Evolutionary conservation across 2,329 filamentous ascomycete genomes (phyloP).

Genomic region (Aspergillus spinulosporus): DNA sequence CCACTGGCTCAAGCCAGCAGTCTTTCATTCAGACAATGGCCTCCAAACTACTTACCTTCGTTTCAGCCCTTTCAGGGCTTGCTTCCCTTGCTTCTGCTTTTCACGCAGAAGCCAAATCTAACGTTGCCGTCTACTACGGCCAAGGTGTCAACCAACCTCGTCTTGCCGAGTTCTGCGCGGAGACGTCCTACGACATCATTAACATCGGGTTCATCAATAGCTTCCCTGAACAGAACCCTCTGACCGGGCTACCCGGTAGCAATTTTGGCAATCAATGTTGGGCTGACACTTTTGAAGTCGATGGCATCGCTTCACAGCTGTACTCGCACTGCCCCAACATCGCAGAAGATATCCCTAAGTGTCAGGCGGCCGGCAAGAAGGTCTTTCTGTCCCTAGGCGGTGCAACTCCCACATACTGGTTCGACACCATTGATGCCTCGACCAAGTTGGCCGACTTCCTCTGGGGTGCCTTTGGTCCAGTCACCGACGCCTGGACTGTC

Average conservation of each 20-base stretch:
- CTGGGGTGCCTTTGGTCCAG: conserved; percentile 53
- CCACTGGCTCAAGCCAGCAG: conserved; percentile 34
- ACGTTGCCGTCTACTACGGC: conserved; percentile 58
- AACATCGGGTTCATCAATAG: conserved; percentile 57
- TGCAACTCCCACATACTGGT: conserved; percentile 42
- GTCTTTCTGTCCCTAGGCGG: conserved; percentile 53
- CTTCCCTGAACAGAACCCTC: conserved; percentile 49
- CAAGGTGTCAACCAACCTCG: conserved; percentile 53
- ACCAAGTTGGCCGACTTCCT: conserved; percentile 52
- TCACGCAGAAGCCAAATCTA: conserved; percentile 44
- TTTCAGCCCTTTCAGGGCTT: conserved; percentile 36
- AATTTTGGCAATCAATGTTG: conserved; percentile 61
- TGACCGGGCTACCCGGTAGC: conserved; percentile 51
- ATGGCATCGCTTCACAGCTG: conserved; percentile 43
- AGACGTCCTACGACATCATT: conserved; percentile 56
- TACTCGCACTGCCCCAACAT: conserved; percentile 48
- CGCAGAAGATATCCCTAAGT: conserved; percentile 42
- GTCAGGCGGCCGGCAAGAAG: conserved; percentile 46
- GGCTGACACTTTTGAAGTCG: conserved; percentile 39
- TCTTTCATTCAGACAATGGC: conserved; percentile 40
- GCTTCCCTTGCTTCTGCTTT: conserved; percentile 42
- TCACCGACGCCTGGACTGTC: conserved; percentile 29
- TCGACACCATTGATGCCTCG: conserved; percentile 44
- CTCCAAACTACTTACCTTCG: conserved; percentile 33
- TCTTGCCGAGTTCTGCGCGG: conserved; percentile 53